Conservation (phyloP, 257 asterid genomes). For the Forsythia viridissima region DNA sequence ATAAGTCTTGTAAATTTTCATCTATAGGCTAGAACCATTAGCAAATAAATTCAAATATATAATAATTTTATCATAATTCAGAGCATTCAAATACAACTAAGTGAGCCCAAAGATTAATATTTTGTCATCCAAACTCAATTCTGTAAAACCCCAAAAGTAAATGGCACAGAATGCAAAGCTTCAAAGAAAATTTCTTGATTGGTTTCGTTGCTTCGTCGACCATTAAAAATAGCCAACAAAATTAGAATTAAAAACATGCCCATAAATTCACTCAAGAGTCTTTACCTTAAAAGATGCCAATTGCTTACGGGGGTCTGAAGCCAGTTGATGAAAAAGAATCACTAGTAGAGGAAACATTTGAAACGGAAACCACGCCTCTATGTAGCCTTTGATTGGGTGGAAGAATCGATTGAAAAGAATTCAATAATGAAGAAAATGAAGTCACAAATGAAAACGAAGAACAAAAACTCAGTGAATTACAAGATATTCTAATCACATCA, state of each 20-base stretch:
- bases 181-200: constrained; percentile 1
- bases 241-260: not conserved
- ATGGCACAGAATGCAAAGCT: not conserved
- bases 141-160: not conserved
- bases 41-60: too few relatives aligned
- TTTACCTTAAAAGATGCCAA: constrained; percentile 62
- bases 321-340: constrained; percentile 48
- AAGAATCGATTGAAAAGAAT: constrained; percentile 41
- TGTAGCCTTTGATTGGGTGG: constrained; percentile 38
- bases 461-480: constrained; percentile 50
- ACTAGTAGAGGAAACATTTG: constrained; percentile 33
- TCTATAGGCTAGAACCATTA: too few relatives aligned
- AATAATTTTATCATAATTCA: too few relatives aligned
- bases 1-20: too few relatives aligned
- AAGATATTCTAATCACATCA: constrained; percentile 49
- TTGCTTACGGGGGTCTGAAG: constrained; percentile 43
- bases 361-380: constrained; percentile 46
- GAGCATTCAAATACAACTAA: too few relatives aligned
- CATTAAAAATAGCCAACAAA: not conserved
- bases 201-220: not conserved
- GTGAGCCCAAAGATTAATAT: not conserved
- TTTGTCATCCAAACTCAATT: constrained; percentile 4
- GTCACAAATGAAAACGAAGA: constrained; percentile 51
- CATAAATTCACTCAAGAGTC: not conserved
- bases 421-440: constrained; percentile 50